Base-by-base conservation (phyloP, 2,329 filamentous ascomycete species). In the Helotiales sp. region DNA sequence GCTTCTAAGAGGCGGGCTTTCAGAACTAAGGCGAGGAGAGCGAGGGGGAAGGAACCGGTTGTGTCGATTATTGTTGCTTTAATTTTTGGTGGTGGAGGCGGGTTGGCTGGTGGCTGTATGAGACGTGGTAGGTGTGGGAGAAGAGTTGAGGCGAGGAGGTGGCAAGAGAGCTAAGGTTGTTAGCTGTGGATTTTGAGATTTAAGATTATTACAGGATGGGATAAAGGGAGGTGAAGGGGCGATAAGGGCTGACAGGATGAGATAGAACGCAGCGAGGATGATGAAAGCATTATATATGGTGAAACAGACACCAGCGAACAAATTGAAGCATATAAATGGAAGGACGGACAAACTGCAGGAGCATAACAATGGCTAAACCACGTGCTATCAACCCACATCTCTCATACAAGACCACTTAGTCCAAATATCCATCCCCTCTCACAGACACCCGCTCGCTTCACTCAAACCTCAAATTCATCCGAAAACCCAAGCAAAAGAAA, bases 51-150 rank as follows among this genome's bases (percentile, higher is more conserved):
- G 1, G 72, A 74, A 5, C 75, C 75, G 1, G 73, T 75, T 8
- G 75, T 73, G 63, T 77, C 75, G 49, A 78, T 72, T 17, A 78
- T 69, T 15, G 68, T 67, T 24, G 71, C 75, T 45, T 69, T 71
- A 10, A 70, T 32, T 71, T 32, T 69, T 69, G 32, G 70, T 24
- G 40, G 6, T 37, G 40, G 37, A 6, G 20, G 20, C 15, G 34
- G 13, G 13, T 26, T 47, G 2, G 20, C 43, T 62, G 55, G 30
- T 55, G 26, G 6, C 57, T 24, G 40, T 40, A n/a, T 2, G 13
- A 66, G 62, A n/a, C 65, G 54, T 6, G 66, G 52, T 26, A 74
- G 54, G n/a, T 66, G 54, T 6, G 66, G 52, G 30, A 74, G 54
- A 17, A 77, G 68, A 6, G 73, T 57, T 30, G 71, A 72, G 7